Evolutionary conservation across 306 rosid species (phyloP).

Genomic region (Urtica urens): DNA sequence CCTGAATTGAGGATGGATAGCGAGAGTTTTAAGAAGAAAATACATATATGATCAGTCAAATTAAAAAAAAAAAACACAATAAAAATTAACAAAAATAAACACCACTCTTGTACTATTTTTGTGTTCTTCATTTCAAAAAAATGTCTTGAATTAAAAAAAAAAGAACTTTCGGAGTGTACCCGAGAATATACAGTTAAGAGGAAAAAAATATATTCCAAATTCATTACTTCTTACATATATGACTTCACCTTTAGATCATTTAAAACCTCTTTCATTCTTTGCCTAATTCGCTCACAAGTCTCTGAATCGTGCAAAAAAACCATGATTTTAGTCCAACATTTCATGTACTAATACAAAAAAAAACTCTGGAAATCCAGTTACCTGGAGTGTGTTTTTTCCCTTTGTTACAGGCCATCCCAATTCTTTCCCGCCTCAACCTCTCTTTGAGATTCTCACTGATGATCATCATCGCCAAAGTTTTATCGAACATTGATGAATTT

Average conservation of each 20-base stretch:
- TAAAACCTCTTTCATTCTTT: conserved; percentile 65
- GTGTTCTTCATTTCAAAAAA: no score
- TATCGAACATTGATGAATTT: conserved; percentile 12
- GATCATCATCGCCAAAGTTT: conserved; percentile 7
- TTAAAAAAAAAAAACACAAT: no score
- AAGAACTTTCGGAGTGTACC: no score
- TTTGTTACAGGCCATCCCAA: conserved; percentile 91
- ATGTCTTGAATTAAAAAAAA: no score
- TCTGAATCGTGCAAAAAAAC: conserved; percentile 30
- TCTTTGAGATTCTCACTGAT: conserved; percentile 35
- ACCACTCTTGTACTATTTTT: no score
- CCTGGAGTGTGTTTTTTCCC: conserved; percentile 75
- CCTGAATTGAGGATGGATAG: conserved; percentile 38
- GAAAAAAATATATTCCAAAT: conserved; percentile 12
- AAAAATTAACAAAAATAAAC: no score
- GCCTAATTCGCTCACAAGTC: conserved; percentile 60
- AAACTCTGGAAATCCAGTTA: conserved; percentile 15
- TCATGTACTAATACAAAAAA: not conserved
- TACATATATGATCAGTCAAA: no score
- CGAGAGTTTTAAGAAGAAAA: not conserved
- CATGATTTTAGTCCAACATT: not conserved
- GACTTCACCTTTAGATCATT: conserved; percentile 91
- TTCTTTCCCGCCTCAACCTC: conserved; percentile 50
- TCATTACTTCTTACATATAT: conserved; percentile 51
- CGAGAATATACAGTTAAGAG: no score